Evolutionary conservation across 83 land plant species (phyloP), one percentile per base, ranked within the genome.

Genomic region (Thuja plicata): DNA sequence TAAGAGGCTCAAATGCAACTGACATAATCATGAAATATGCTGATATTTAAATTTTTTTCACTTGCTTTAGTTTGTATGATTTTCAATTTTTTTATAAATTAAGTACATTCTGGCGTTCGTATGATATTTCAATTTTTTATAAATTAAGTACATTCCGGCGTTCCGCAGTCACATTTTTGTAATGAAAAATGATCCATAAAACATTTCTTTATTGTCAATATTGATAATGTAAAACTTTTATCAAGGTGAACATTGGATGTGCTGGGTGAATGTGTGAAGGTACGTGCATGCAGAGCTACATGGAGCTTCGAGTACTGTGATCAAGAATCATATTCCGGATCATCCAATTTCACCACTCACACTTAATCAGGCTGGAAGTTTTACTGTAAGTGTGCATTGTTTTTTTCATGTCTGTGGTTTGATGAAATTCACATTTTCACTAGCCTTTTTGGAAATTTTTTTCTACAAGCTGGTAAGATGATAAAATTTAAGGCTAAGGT

Each of bases 281-380:
- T 98, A 98, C 89, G 93, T 98, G 80, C 99, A 98, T 93, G 99
- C 99, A 41, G 99, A 98, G 30, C 91, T 98, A 70, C 99, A 98
- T 93, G 99, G 99, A 86, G 99, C 99, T 90, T 96, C 99, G 46
- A 98, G 99, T 86, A 98, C 99, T 41, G 90, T 98, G 50, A 97
- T 98, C 60, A 98, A 97, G 94, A 98, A 98, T 88, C 98, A 96
- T 90, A 93, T 92, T 87, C 94, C 97, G 73, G 94, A 92, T 76
- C 89, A 89, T 88, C 94, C 95, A 48, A 92, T 98, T 17, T 97
- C 99, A 50, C 99, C 99, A 73, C 97, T 98, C 57, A 98, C 99
- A 77, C 91, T 98, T 66, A 98, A 97, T 88, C 99, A 98, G 93
- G 99, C 99, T 81, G 99, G 99, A 83, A 96, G 98, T 78, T 98